Conservation (phyloP, 352 stramenopile species). For the Phytophthora cactorum region DNA sequence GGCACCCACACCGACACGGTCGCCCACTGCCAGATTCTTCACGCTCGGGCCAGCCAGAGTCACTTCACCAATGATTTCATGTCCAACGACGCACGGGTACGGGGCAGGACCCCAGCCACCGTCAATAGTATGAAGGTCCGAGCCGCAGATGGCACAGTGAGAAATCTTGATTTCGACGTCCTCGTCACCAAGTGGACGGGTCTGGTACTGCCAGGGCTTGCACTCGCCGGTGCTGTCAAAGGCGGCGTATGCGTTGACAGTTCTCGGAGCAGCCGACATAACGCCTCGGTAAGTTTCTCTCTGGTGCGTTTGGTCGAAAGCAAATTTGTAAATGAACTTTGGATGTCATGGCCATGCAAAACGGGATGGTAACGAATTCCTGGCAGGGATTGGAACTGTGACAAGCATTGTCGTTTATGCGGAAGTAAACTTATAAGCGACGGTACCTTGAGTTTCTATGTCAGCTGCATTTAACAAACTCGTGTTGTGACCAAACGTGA, state of each 20-base stretch:
- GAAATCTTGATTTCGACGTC: slow-evolving; percentile 58
- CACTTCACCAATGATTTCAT: slow-evolving; percentile 38
- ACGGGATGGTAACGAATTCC: background rate
- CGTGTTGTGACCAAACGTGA: background rate
- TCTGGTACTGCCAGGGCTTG: slow-evolving; percentile 40
- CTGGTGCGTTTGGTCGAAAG: slow-evolving; percentile 6
- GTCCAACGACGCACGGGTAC: slow-evolving; percentile 47
- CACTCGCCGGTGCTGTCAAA: slow-evolving; percentile 3
- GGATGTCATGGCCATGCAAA: background rate
- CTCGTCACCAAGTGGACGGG: slow-evolving; percentile 36
- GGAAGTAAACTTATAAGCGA: background rate
- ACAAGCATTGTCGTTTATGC: background rate
- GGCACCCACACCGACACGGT: slow-evolving; percentile 49
- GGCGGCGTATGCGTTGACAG: slow-evolving; percentile 1
- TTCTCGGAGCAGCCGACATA: slow-evolving; percentile 1
- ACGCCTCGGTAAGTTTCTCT: background rate
- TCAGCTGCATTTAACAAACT: background rate
- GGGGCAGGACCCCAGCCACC: slow-evolving; percentile 40
- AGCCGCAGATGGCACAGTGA: slow-evolving; percentile 33
- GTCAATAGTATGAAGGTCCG: slow-evolving; percentile 52
- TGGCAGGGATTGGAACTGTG: background rate
- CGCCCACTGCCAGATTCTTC: slow-evolving; percentile 68
- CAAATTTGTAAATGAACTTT: slow-evolving; percentile 15
- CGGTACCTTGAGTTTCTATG: background rate
- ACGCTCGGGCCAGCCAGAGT: slow-evolving; percentile 42